Percentiles rank a stretch among this genome's conserved stretches.
Conservation (phyloP, 371 early-diverging fungal genomes). For the Umbelopsis sp. region DNA sequence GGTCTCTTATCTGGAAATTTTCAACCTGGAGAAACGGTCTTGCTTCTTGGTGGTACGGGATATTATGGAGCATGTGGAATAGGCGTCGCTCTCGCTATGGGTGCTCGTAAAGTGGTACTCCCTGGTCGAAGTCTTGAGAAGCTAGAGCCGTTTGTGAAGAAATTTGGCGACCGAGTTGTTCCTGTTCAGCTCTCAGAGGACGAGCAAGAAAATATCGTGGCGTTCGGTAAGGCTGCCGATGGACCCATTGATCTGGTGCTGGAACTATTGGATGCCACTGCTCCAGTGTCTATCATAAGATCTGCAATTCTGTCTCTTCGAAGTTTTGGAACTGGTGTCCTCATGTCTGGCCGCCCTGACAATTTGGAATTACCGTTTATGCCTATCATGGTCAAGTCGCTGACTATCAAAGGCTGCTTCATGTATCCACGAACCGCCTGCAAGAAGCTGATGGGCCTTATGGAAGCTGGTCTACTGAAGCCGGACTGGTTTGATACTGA, state of each 20-base stretch:
- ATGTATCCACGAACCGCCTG: conserved; percentile 25
- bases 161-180: conserved; percentile 24
- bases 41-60: conserved; percentile 27
- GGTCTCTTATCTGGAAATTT: conserved; percentile 24
- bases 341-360: conserved; percentile 23
- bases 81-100: conserved; percentile 24
- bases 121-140: conserved; percentile 24
- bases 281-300: conserved; percentile 20
- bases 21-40: conserved; percentile 28
- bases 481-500: not conserved
- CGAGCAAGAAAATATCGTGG: conserved; percentile 24
- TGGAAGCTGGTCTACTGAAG: conserved; percentile 27
- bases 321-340: conserved; percentile 22
- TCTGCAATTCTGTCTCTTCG: conserved; percentile 25
- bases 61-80: conserved; percentile 26
- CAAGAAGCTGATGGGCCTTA: conserved; percentile 23
- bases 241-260: conserved; percentile 28
- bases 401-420: conserved; percentile 31
- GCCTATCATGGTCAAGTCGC: conserved; percentile 23
- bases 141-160: conserved; percentile 23
- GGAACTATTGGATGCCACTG: conserved; percentile 25
- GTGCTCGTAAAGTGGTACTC: conserved; percentile 28
- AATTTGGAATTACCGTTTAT: conserved; percentile 23
- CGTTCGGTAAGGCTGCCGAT: conserved; percentile 22
- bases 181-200: conserved; percentile 22